Evolutionary conservation across 2,329 filamentous ascomycete genomes (phyloP).

Genomic region (Ophiostoma sp.): DNA sequence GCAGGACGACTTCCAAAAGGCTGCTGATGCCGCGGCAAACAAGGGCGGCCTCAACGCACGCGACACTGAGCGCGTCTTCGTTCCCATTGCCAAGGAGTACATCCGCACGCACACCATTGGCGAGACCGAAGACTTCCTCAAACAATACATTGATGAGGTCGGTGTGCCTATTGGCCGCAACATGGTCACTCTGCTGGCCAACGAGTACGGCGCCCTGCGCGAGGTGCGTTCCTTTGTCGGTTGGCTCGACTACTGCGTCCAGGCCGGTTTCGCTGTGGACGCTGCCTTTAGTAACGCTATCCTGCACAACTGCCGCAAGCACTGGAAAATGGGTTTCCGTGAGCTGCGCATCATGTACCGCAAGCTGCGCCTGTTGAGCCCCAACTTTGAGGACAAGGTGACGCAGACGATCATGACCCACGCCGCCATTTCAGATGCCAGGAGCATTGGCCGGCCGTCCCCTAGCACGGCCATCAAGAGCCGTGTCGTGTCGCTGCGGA

Average conservation of each 20-base stretch:
- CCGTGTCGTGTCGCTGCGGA: slow-evolving; percentile 33
- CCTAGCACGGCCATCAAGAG: slow-evolving; percentile 28
- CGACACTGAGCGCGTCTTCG: slow-evolving; percentile 39
- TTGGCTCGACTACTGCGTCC: slow-evolving; percentile 45
- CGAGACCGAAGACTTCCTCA: slow-evolving; percentile 51
- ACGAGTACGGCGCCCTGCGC: slow-evolving; percentile 44
- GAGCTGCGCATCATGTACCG: slow-evolving; percentile 41
- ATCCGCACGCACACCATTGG: slow-evolving; percentile 41
- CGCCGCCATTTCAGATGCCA: slow-evolving; percentile 39
- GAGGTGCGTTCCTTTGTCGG: slow-evolving; percentile 42
- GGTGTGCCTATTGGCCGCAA: slow-evolving; percentile 40
- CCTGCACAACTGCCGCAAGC: slow-evolving; percentile 40
- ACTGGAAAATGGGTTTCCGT: slow-evolving; percentile 42
- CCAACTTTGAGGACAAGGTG: slow-evolving; percentile 39
- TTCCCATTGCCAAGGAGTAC: slow-evolving; percentile 44
- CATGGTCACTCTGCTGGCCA: slow-evolving; percentile 46
- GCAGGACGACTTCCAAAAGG: slow-evolving; percentile 36
- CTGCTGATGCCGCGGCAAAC: slow-evolving; percentile 24
- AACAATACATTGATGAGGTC: slow-evolving; percentile 40
- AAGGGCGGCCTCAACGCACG: slow-evolving; percentile 14
- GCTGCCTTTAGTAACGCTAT: slow-evolving; percentile 44
- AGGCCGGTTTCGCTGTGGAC: slow-evolving; percentile 40
- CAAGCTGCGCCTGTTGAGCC: slow-evolving; percentile 38
- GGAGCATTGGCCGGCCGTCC: slow-evolving; percentile 17
- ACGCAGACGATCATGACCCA: slow-evolving; percentile 44